Evolutionary conservation across 805 yeast species (phyloP).

Genomic region (Kluyveromyces nonfermentans): DNA sequence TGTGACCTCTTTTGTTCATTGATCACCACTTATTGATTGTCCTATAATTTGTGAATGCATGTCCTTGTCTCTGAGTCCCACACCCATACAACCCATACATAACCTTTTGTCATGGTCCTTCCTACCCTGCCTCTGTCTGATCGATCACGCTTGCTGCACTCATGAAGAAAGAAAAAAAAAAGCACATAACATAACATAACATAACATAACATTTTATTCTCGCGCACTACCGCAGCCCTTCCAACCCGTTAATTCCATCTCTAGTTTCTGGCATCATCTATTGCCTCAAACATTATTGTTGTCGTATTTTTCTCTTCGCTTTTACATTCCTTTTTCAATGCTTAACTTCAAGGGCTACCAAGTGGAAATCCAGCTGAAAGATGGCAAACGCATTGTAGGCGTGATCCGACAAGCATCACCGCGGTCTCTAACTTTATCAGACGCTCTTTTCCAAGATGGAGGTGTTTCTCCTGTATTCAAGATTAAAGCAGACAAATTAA

Average conservation of each 20-base stretch:
- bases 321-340: conserved; percentile 10
- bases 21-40: too few relatives aligned
- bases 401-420: conserved; percentile 35
- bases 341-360: conserved; percentile 39
- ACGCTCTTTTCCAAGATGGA: conserved; percentile 30
- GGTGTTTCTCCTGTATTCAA: conserved; percentile 26
- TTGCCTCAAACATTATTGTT: too few relatives aligned
- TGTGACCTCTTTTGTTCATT: too few relatives aligned
- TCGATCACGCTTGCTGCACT: neutral
- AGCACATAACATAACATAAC: too few relatives aligned
- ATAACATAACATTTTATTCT: too few relatives aligned
- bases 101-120: neutral
- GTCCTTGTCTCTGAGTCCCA: too few relatives aligned
- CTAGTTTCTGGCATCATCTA: too few relatives aligned
- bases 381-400: conserved; percentile 33
- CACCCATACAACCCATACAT: neutral
- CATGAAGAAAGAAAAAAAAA: too few relatives aligned
- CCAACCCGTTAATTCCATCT: too few relatives aligned
- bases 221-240: too few relatives aligned
- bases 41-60: too few relatives aligned
- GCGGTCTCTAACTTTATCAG: conserved; percentile 31
- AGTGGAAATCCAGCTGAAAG: conserved; percentile 36
- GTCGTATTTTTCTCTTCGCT: too few relatives aligned
- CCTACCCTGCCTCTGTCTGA: neutral
- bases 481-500: conserved; percentile 27